Evolutionary conservation across 768 basidiomycete species (phyloP), one percentile per base, ranked within the genome.

Genomic region (Psilocybe sp.): DNA sequence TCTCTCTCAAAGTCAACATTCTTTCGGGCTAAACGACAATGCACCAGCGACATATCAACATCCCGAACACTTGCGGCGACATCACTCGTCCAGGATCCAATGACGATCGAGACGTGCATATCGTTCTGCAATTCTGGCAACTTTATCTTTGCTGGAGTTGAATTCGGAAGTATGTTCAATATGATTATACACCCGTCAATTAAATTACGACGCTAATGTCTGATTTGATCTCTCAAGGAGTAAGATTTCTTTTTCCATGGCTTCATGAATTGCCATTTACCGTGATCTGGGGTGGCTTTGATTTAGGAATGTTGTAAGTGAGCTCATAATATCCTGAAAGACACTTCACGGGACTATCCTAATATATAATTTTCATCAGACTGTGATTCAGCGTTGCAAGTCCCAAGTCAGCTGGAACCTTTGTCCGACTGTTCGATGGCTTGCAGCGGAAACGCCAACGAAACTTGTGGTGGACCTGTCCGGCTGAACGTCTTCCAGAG

Each of bases 131-230:
- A 50, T 41, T 56, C 60, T 8, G 63, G 52, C 5, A 62, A 56
- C 36, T 85, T 69, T 58, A 69, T 79, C 49, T 82, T 77, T 50
- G 81, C 85, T 11, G 87, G 87, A 6, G 72, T 82, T 2, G 86
- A 87, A 66, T 87, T 80, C 54, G 77, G 73, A 16, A 77, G 73
- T 75, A 58, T 55, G 70, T 61, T 14, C 18, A 39, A 23, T n/a
- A 20, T 15, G 35, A 45, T 44, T 20, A 5, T 36, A 5, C n/a
- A 18, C 6, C 6, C 8, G n/a, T 41, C 14, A 9, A 1, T 10
- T 40, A 19, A 8, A 38, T 32, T 32, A 35, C 18, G 12, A n/a
- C 28, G 49, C 14, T 37, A 16, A 18, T 35, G 10, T 13, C 18
- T 47, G 16, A 46, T 44, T 42, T 40, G 28, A 23, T 36, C 8